These are phyloP conservation scores for Corchorus capsularis DNA, from an alignment of 345 rosid genomes.

Conservation along the genomic window DNA sequence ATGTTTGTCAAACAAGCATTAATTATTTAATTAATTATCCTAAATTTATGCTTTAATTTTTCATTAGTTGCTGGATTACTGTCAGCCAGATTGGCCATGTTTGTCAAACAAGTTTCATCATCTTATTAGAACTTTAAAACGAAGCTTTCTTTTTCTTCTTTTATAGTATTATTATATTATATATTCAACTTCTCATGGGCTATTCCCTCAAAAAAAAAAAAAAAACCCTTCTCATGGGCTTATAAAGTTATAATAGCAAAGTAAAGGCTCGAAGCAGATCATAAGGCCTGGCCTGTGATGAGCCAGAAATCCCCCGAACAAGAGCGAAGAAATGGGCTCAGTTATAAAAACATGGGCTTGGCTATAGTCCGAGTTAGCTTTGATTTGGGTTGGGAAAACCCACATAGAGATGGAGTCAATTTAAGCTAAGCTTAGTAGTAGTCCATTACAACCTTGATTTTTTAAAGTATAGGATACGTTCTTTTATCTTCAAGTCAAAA, in stretches of 20 bases:
- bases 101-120: slow-evolving; percentile 11
- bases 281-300: neutral
- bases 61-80: neutral
- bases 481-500: no score
- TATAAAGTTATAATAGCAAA: no score
- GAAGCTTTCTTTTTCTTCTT: no score
- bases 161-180: no score
- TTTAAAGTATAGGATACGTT: no score
- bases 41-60: neutral
- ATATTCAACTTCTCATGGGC: neutral
- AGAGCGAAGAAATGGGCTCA: neutral
- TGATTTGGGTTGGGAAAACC: neutral
- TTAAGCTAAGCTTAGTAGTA: no score
- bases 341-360: neutral
- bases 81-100: neutral
- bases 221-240: neutral
- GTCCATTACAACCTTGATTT: no score
- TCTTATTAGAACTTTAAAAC: no score
- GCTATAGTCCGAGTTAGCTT: neutral
- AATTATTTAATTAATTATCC: neutral
- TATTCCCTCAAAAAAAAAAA: no score
- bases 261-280: neutral
- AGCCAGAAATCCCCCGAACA: neutral
- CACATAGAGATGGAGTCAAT: neutral
- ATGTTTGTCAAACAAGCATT: no score